Evolutionary conservation across 257 asterid genomes (phyloP).

Genomic region (Ajuga chamaepitys): DNA sequence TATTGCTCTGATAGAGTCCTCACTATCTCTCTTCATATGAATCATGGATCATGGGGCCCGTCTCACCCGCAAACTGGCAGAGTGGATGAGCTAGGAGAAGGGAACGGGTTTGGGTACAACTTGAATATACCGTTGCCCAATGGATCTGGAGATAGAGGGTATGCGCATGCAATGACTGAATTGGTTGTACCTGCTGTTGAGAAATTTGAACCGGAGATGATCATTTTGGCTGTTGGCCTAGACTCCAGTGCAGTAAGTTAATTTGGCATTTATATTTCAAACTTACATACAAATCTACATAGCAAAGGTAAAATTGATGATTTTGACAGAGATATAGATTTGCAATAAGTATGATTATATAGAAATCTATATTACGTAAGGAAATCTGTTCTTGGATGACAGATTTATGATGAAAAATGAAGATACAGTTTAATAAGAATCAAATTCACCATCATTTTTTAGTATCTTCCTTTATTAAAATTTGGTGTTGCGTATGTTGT

Average conservation of each 20-base stretch:
- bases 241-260: conserved; percentile 92
- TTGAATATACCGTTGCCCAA: conserved; percentile 83
- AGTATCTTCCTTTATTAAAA: too few relatives aligned
- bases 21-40: conserved; percentile 87
- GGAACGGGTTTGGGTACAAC: conserved; percentile 71
- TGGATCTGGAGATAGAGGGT: conserved; percentile 85
- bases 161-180: conserved; percentile 48
- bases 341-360: too few relatives aligned
- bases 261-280: not conserved
- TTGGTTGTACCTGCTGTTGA: conserved; percentile 62
- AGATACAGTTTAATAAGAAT: too few relatives aligned
- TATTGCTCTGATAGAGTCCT: conserved; percentile 59
- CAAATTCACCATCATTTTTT: too few relatives aligned
- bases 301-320: too few relatives aligned
- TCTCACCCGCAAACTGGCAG: conserved; percentile 83
- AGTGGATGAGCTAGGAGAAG: conserved; percentile 81
- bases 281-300: not conserved
- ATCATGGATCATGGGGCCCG: conserved; percentile 98
- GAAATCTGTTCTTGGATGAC: too few relatives aligned
- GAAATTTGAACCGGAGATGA: conserved; percentile 61
- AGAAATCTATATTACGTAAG: too few relatives aligned
- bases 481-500: not conserved
- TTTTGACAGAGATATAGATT: too few relatives aligned
- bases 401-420: too few relatives aligned
- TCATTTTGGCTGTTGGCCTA: conserved; percentile 80